Conservation (phyloP, 352 stramenopile species). For the Phytophthora citrophthora region DNA sequence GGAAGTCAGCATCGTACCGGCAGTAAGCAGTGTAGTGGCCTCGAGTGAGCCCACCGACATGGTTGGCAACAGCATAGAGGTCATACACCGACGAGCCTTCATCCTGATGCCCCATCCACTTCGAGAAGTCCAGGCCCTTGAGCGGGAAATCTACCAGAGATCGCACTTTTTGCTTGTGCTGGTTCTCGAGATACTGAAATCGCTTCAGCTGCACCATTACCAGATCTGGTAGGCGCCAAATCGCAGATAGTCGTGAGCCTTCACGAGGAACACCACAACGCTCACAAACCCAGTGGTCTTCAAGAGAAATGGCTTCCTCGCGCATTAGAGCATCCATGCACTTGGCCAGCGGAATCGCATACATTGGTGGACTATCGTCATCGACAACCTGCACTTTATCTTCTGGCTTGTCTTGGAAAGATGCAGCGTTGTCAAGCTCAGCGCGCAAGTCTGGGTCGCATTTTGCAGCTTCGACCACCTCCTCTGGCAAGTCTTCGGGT, state of each 20-base stretch:
- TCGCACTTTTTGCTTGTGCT: conserved; percentile 85
- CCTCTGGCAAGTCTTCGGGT: conserved; percentile 36
- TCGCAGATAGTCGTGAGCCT: conserved; percentile 61
- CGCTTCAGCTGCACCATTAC: conserved; percentile 92
- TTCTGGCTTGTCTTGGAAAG: conserved; percentile 2
- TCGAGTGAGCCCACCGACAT: conserved; percentile 94
- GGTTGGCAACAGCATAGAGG: conserved; percentile 98
- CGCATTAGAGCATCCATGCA: conserved; percentile 82
- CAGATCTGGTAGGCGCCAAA: conserved; percentile 80
- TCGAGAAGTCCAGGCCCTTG: conserved; percentile 79
- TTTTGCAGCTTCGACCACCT: conserved; percentile 43
- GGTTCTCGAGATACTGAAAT: conserved; percentile 88
- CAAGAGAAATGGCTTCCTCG: conserved; percentile 70
- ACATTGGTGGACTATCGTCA: conserved; percentile 34
- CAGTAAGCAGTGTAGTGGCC: conserved; percentile 95
- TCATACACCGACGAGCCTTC: conserved; percentile 83
- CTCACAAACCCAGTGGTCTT: conserved; percentile 81
- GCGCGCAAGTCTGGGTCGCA: conserved; percentile 31
- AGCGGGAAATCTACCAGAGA: conserved; percentile 83
- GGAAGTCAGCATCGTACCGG: conserved; percentile 74
- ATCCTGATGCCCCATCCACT: conserved; percentile 63
- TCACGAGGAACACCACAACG: conserved; percentile 66
- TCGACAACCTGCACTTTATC: background rate
- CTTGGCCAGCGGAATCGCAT: conserved; percentile 55
- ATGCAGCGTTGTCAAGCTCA: conserved; percentile 20